A percentile compares a stretch with the other conserved stretches of the same genome.
Evolutionary conservation across 75 land plant genomes (phyloP).

Genomic region (Cunninghamia lanceolata): DNA sequence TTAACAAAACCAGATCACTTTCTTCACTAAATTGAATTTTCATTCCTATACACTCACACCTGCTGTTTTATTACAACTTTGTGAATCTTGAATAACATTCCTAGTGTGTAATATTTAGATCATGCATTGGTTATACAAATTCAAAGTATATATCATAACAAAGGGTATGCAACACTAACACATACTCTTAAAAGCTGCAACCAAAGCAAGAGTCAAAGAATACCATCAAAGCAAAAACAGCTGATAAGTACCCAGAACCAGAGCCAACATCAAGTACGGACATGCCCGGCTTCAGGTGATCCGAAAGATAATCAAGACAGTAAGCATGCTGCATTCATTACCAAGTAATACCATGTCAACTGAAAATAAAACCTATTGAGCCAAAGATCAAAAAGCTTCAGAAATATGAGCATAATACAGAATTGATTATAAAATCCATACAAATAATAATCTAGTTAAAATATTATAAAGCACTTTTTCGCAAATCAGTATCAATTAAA

Average conservation of each 20-base stretch:
- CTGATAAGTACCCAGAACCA: slow-evolving; percentile 93
- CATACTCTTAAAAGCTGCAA: background rate
- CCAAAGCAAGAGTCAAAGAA: background rate
- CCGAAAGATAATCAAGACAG: slow-evolving; percentile 72
- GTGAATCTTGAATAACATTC: background rate
- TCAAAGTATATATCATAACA: background rate
- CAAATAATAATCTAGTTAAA: background rate
- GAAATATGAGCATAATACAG: background rate
- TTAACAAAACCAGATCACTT: background rate
- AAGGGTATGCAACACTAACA: background rate
- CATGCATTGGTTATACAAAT: background rate
- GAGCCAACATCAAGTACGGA: slow-evolving; percentile 89
- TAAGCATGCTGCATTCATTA: slow-evolving; percentile 13
- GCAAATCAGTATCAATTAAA: background rate
- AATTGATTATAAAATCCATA: background rate
- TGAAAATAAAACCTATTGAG: background rate
- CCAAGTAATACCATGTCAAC: slow-evolving; percentile 5
- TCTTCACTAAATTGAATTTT: background rate
- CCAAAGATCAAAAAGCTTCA: background rate
- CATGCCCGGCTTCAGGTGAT: slow-evolving; percentile 85
- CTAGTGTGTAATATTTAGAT: background rate
- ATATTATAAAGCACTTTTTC: background rate
- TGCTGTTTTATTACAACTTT: background rate
- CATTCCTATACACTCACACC: background rate
- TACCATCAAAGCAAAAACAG: slow-evolving; percentile 85